phyloP scores from a whole-genome alignment of 495 filamentous ascomycete genomes.

The Annulohypoxylon stygium region DNA sequence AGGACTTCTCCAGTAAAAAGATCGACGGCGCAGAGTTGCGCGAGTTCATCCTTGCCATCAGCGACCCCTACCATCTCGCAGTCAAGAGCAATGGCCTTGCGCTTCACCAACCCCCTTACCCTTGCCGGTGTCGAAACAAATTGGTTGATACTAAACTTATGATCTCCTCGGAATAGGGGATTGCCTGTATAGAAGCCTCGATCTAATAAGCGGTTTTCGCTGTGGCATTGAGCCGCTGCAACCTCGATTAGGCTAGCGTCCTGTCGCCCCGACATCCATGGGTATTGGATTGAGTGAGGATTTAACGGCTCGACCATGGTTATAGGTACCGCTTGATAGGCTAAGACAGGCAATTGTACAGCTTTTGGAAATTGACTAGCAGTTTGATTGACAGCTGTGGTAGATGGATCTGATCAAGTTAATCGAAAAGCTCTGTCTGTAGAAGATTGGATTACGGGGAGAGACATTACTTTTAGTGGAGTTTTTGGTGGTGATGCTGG shows the following conservation, averaged over 20 bases:
- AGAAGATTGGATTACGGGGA: not conserved
- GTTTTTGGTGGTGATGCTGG: not conserved
- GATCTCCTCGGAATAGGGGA: not conserved
- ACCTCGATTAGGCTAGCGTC: not conserved
- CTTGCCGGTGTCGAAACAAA: slow-evolving; percentile 22
- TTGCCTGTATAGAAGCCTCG: slow-evolving; percentile 27
- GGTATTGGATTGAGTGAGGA: slow-evolving; percentile 11
- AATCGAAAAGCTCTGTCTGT: not conserved
- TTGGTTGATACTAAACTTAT: not conserved
- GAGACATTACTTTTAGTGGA: slow-evolving; percentile 18
- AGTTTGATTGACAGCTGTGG: not conserved
- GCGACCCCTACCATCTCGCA: slow-evolving; percentile 62
- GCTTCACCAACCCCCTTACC: not conserved
- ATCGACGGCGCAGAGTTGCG: slow-evolving; percentile 60
- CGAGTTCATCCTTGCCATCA: slow-evolving; percentile 54
- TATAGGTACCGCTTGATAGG: not conserved
- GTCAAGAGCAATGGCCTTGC: slow-evolving; percentile 59
- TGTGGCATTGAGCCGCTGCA: slow-evolving; percentile 15
- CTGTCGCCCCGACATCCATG: slow-evolving; percentile 30
- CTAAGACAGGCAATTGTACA: not conserved
- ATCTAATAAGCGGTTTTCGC: not conserved
- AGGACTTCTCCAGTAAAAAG: slow-evolving; percentile 58
- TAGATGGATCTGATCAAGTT: not conserved
- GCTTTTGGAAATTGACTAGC: not conserved
- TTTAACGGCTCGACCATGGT: not conserved